These are phyloP conservation scores for Lentithecium fluviatile DNA, from an alignment of 495 filamentous ascomycete genomes.

Conservation along the genomic window DNA sequence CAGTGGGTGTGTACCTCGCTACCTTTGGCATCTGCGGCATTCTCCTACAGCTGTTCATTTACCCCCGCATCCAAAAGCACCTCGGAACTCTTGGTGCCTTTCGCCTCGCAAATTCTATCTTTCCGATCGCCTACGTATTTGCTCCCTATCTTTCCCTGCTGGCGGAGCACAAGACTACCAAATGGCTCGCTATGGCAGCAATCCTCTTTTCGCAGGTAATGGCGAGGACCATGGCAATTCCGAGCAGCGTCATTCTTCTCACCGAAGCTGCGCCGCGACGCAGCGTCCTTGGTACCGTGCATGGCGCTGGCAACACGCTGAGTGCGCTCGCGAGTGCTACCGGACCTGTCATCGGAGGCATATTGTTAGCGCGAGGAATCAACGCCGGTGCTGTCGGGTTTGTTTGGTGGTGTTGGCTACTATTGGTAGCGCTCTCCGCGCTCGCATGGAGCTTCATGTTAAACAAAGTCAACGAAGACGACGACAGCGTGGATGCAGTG, in stretches of 20 bases:
- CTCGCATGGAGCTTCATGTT: slow-evolving; percentile 62
- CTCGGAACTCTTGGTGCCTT: slow-evolving; percentile 71
- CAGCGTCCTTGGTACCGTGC: slow-evolving; percentile 59
- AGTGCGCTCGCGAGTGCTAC: slow-evolving; percentile 56
- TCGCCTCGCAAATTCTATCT: slow-evolving; percentile 57
- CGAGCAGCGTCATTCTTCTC: slow-evolving; percentile 62
- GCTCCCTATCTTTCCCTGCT: slow-evolving; percentile 69
- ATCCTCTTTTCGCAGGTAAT: slow-evolving; percentile 64
- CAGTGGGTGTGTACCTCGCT: slow-evolving; percentile 75
- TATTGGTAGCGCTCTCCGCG: slow-evolving; percentile 57
- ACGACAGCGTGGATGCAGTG: neutral
- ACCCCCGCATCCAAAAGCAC: slow-evolving; percentile 65
- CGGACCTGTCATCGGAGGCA: slow-evolving; percentile 62
- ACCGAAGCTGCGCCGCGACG: slow-evolving; percentile 60
- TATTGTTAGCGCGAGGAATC: slow-evolving; percentile 59
- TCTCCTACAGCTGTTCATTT: slow-evolving; percentile 75
- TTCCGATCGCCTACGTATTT: slow-evolving; percentile 70
- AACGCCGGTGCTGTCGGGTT: slow-evolving; percentile 59
- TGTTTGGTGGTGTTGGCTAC: slow-evolving; percentile 64
- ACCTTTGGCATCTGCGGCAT: slow-evolving; percentile 73
- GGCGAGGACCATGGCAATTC: slow-evolving; percentile 64
- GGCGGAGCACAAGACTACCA: slow-evolving; percentile 56
- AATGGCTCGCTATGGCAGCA: slow-evolving; percentile 59
- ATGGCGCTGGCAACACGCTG: slow-evolving; percentile 63
- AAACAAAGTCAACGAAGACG: slow-evolving; percentile 53